Conservation (phyloP, 768 basidiomycete species). For the Lentinula lateritia region DNA sequence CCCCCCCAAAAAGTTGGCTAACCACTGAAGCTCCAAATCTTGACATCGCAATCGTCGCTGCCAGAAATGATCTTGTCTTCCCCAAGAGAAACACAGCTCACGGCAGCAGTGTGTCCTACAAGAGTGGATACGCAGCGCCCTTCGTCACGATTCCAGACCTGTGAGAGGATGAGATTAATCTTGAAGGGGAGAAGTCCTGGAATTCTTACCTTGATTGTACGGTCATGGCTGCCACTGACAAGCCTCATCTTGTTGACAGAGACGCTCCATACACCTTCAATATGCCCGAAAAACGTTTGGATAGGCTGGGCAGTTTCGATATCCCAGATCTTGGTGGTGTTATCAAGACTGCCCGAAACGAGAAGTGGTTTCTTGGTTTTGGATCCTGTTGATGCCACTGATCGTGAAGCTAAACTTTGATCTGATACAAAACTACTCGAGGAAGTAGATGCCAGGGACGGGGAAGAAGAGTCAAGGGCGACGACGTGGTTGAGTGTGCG, state of each 20-base stretch:
- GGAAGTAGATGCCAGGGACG: neutral
- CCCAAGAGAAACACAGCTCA: constrained; percentile 83
- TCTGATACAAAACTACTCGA: neutral
- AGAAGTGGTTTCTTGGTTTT: constrained; percentile 61
- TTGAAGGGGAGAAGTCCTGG: constrained; percentile 4
- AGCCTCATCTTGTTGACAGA: constrained; percentile 88
- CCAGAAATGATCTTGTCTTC: constrained; percentile 98
- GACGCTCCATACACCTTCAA: constrained; percentile 97
- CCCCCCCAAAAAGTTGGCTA: constrained; percentile 13
- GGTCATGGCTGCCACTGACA: constrained; percentile 91
- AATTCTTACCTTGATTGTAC: constrained; percentile 85
- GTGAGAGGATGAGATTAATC: constrained; percentile 7
- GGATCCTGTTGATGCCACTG: neutral
- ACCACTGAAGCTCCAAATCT: constrained; percentile 72
- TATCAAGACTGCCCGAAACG: constrained; percentile 88
- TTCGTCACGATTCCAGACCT: constrained; percentile 94
- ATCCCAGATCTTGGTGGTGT: constrained; percentile 96
- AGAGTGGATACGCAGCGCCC: constrained; percentile 84
- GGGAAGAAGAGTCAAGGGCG: neutral
- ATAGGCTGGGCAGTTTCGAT: constrained; percentile 76
- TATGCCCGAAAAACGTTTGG: constrained; percentile 91
- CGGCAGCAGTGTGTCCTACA: constrained; percentile 91
- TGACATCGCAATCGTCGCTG: constrained; percentile 85
- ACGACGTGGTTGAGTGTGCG: constrained; percentile 11
- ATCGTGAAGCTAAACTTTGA: neutral